phyloP scores from a whole-genome alignment of 2,329 filamentous ascomycete genomes.

The Pseudogymnoascus sp. region DNA sequence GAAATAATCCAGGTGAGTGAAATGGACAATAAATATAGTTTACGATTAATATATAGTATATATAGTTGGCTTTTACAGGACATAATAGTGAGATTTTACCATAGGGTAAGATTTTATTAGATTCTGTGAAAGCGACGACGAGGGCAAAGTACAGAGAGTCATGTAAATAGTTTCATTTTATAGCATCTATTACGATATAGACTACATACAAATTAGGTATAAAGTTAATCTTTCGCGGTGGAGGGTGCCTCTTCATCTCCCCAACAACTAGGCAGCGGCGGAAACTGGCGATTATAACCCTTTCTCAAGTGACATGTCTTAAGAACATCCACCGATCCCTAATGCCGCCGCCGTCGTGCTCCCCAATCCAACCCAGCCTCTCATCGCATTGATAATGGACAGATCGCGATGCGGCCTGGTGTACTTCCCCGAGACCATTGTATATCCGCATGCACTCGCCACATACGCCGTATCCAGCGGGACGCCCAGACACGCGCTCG shows the following conservation, averaged over 20 bases:
- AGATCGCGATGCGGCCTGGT: constrained; percentile 25
- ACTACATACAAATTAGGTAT: too few relatives aligned
- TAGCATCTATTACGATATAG: too few relatives aligned
- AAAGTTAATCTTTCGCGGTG: too few relatives aligned
- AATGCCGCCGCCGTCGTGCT: constrained; percentile 18
- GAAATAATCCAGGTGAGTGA: neutral
- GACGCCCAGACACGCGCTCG: constrained; percentile 20
- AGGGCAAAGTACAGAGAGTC: too few relatives aligned
- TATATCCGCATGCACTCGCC: constrained; percentile 21
- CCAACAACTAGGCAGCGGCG: too few relatives aligned
- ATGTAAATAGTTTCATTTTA: too few relatives aligned
- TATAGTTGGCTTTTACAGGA: too few relatives aligned
- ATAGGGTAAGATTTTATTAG: too few relatives aligned
- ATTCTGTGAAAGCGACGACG: too few relatives aligned
- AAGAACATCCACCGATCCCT: constrained; percentile 21
- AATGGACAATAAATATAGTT: neutral
- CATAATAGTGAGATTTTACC: too few relatives aligned
- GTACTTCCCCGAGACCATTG: constrained; percentile 18
- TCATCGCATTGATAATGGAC: constrained; percentile 25
- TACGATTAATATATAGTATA: too few relatives aligned
- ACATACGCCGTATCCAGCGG: constrained; percentile 24
- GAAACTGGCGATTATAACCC: neutral
- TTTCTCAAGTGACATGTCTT: neutral
- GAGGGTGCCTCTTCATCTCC: too few relatives aligned
- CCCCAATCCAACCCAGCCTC: constrained; percentile 23